Evolutionary conservation across 768 basidiomycete species (phyloP).

Genomic region (Cystofilobasidium capitatum): DNA sequence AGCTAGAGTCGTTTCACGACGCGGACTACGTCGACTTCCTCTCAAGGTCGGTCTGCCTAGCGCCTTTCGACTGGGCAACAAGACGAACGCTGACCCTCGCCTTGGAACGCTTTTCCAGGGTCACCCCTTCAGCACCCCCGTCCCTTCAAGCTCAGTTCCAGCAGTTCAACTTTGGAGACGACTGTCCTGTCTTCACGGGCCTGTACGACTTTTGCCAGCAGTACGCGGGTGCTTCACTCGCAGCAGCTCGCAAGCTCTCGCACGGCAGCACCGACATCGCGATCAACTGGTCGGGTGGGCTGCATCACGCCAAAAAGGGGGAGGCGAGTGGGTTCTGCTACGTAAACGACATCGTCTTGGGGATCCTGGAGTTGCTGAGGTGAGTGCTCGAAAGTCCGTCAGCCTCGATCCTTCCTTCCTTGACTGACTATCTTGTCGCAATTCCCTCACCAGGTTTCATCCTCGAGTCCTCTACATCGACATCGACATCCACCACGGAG

Average conservation of each 20-base stretch:
- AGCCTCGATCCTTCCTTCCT: not conserved
- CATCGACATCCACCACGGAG: constrained; percentile 98
- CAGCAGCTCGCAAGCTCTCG: constrained; percentile 77
- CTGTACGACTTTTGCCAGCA: constrained; percentile 89
- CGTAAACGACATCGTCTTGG: constrained; percentile 91
- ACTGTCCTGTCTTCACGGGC: constrained; percentile 91
- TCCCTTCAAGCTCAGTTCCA: constrained; percentile 53
- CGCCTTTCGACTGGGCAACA: no score
- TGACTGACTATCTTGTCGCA: not conserved
- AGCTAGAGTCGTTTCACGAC: constrained; percentile 85
- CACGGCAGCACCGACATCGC: constrained; percentile 86
- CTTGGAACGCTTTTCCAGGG: not conserved
- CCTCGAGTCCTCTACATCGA: constrained; percentile 95
- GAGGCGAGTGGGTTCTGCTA: constrained; percentile 99
- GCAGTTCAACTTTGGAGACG: constrained; percentile 88
- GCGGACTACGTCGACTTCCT: constrained; percentile 92
- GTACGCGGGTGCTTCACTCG: constrained; percentile 85
- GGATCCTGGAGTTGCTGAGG: constrained; percentile 84
- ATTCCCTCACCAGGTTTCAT: constrained; percentile 54
- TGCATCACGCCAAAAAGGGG: constrained; percentile 95
- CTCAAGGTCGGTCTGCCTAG: constrained; percentile 52
- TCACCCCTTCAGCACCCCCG: constrained; percentile 29
- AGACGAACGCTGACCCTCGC: not conserved
- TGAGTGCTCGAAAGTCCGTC: constrained; percentile 35
- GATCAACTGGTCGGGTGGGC: constrained; percentile 96